phyloP scores from a whole-genome alignment of 2,329 filamentous ascomycete species.

The Biscogniauxia marginata region DNA sequence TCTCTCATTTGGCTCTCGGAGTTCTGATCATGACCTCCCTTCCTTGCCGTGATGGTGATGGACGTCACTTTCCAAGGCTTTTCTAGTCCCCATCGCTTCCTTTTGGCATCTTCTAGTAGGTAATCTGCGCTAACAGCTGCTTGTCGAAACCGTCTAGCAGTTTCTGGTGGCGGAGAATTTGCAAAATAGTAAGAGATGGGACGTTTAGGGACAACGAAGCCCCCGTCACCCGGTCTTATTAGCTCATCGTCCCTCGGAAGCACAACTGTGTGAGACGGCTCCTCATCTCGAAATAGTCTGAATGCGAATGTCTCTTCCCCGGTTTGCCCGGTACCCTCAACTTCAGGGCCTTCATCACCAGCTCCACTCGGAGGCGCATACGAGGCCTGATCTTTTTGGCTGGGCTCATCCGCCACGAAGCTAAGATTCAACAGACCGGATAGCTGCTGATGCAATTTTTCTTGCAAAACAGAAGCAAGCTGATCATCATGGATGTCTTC shows the following conservation, averaged over 20 bases:
- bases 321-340: conserved; percentile 18
- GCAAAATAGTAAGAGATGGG: conserved; percentile 52
- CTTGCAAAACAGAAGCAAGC: conserved; percentile 40
- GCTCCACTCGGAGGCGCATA: conserved; percentile 12
- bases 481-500: conserved; percentile 31
- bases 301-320: conserved; percentile 53
- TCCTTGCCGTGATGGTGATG: conserved; percentile 38
- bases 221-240: conserved; percentile 37
- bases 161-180: conserved; percentile 35
- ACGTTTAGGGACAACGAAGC: conserved; percentile 39
- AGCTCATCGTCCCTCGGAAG: conserved; percentile 43
- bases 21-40: background rate
- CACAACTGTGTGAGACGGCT: conserved; percentile 48
- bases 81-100: conserved; percentile 56
- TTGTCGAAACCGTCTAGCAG: conserved; percentile 40
- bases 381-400: conserved; percentile 7
- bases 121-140: conserved; percentile 54
- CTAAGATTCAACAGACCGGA: conserved; percentile 45
- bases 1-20: conserved; percentile 2
- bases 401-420: conserved; percentile 16
- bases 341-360: conserved; percentile 9
- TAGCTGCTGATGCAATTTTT: conserved; percentile 47
- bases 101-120: conserved; percentile 43
- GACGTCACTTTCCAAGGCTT: conserved; percentile 58
- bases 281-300: conserved; percentile 53